Base-by-base conservation (phyloP, 139 green algal genomes). In the Chloropicon primus region DNA sequence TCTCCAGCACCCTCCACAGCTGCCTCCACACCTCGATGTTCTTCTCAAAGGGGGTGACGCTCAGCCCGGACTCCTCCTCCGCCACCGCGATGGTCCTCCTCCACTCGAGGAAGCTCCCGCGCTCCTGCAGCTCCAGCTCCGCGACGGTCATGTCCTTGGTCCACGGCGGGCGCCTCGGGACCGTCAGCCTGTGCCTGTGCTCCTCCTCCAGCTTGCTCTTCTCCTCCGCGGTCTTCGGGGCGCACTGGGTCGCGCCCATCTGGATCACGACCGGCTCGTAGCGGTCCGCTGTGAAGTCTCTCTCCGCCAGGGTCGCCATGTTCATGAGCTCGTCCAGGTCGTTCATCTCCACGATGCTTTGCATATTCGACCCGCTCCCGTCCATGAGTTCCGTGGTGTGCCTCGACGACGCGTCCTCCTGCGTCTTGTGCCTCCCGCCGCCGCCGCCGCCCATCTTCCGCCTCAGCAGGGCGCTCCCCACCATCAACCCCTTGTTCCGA, bases 11-110 rank as follows among this genome's bases (percentile, higher is more conserved):
- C 1, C 95, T 86, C 95, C 95, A 99, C 76, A 99, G 87, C 92
- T 99, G 95, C 22, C 96, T 81, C 95, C 95, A 99, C 23, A 99
- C 93, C 76, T 99, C 93, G 54, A 99, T 80, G 86, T 99, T 99
- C 88, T 98, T 98, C 86, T 99, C 95, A 87, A 98, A 99, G 1
- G 95, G 95, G 22, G 95, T 99, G 73, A 99, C 81, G 76, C 92
- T 75, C 82, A 99, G 80, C 0, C 80, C 71, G 82, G 96, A 91
- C 62, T 96, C 89, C 78, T 95, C 88, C 85, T 99, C 95, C 74
- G 77, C 74, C 79, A 26, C 73, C 22, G 88, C 90, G 41, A 96
- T 83, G 21, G 83, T 82, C 25, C 95, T 85, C 10, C 95, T 85
- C 95, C 95, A 99, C 10, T 89, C 82, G 21, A 98, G 85, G 80